Base-by-base conservation (phyloP, 257 asterid genomes). In the Petunia secreta region DNA sequence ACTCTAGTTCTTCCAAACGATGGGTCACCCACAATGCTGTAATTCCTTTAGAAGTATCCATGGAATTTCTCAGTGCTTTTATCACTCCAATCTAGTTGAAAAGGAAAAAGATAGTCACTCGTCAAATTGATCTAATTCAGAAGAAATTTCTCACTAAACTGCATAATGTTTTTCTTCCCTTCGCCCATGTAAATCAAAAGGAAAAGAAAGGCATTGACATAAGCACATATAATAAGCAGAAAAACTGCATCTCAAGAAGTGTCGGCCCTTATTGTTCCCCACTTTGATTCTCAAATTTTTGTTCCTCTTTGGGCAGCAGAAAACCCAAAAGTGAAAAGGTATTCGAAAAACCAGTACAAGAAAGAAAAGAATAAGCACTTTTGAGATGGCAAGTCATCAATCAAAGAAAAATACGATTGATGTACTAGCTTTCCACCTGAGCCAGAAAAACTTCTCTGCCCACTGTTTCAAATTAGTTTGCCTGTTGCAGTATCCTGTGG, bases 1-100 rank as follows among this genome's bases (percentile, higher is more conserved):
- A 86, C 83, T 90, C 91, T 2, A 95, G 93, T 87, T 95, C 99
- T 83, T 95, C 99, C 81, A 95, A 83, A 14, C 98, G 94, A 77
- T 93, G 99, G 3, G 98, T 95, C 1, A 93, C 98, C 98, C 99
- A 95, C 77, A 95, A 83, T 69, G 98, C 97, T 10, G 99, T 95
- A 46, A 96, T 89, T 59, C 87, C 97, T 66, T 81, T 54, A 10
- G 94, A 88, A 80, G 85, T 82, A 13, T 87, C 88, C 84, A 95
- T n/a, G 59, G 90, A 90, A 80, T 80, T 90, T 83, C 91, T 89
- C 59, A 95, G 96, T 36, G 98, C 98, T 83, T 87, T 85, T 73
- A 95, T 85, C 81, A 95, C 98, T 85, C 97, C 99, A 62, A 88
- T 80, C 99, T 93, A 79, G 10, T 48, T 6, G 55, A 60, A 77